Evolutionary conservation across 225 moss, liverwort and hornwort species (phyloP).

Genomic region (Rhytidiadelphus loreus): DNA sequence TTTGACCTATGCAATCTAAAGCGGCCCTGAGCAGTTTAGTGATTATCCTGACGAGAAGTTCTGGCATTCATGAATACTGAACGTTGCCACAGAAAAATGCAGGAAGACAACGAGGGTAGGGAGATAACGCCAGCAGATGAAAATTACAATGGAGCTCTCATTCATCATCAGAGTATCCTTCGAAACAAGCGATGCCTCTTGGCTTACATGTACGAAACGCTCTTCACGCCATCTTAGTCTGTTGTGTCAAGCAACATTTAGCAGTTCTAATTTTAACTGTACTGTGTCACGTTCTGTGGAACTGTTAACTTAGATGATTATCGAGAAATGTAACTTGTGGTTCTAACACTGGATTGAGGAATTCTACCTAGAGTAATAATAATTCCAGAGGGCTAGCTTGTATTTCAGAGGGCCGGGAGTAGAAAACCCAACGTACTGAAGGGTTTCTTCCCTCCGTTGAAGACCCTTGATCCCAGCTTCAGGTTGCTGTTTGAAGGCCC

Average conservation of each 20-base stretch:
- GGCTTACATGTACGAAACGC: constrained; percentile 73
- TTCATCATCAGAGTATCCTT: constrained; percentile 90
- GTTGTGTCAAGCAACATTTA: neutral
- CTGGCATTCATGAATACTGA: neutral
- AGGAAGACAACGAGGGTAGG: constrained; percentile 33
- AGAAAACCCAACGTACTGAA: neutral
- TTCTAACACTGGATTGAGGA: neutral
- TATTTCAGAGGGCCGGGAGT: neutral
- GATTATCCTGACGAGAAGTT: neutral
- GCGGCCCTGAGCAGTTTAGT: neutral
- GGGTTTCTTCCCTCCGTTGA: neutral
- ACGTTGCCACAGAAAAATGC: constrained; percentile 41
- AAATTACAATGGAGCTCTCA: constrained; percentile 75
- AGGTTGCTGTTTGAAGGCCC: neutral
- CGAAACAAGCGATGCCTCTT: constrained; percentile 96
- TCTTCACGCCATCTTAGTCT: neutral
- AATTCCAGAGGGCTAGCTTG: neutral
- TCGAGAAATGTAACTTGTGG: neutral
- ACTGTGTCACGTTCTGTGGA: neutral
- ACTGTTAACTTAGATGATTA: neutral
- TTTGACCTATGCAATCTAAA: neutral
- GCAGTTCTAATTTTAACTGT: neutral
- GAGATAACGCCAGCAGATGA: constrained; percentile 38
- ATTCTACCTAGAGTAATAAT: neutral
- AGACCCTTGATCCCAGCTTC: neutral